Percentiles rank a stretch among this genome's conserved stretches.
Evolutionary conservation across 164 flowering plant species (phyloP).

Genomic region (Umbilicus rupestris): DNA sequence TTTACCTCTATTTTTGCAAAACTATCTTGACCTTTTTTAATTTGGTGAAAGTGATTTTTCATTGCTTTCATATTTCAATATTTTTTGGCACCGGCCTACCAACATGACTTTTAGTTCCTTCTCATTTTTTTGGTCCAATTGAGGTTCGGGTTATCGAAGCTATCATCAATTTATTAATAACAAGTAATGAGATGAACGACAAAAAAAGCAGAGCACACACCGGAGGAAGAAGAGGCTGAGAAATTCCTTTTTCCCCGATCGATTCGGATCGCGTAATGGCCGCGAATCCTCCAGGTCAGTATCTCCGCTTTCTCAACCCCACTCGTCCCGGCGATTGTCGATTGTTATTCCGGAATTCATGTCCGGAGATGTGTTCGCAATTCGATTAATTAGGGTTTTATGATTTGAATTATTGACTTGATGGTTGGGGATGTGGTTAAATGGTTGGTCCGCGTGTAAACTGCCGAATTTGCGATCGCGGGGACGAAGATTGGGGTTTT

Average conservation of each 20-base stretch:
- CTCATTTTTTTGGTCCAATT: too few relatives aligned
- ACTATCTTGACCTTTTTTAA: too few relatives aligned
- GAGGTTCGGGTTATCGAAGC: too few relatives aligned
- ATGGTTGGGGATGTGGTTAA: neutral
- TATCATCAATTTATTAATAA: too few relatives aligned
- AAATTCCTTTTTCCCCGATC: neutral
- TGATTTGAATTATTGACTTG: neutral
- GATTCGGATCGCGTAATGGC: neutral
- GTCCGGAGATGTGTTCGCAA: neutral
- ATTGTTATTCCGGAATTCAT: too few relatives aligned
- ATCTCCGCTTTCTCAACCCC: neutral
- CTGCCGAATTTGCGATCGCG: too few relatives aligned
- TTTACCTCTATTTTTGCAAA: too few relatives aligned
- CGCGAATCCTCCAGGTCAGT: conserved; percentile 5
- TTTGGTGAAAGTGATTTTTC: too few relatives aligned
- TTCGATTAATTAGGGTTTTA: neutral
- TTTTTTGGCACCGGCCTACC: too few relatives aligned
- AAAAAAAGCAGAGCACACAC: neutral
- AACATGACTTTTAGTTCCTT: too few relatives aligned
- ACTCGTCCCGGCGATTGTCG: neutral
- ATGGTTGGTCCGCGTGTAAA: too few relatives aligned
- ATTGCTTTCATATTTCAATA: too few relatives aligned
- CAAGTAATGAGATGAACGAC: neutral
- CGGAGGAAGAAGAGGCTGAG: neutral
- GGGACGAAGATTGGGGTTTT: neutral